A percentile compares a stretch with the other conserved stretches of the same genome.
Evolutionary conservation across 1,284 basidiomycete species (phyloP).

Genomic region (Cryptococcus sp.): DNA sequence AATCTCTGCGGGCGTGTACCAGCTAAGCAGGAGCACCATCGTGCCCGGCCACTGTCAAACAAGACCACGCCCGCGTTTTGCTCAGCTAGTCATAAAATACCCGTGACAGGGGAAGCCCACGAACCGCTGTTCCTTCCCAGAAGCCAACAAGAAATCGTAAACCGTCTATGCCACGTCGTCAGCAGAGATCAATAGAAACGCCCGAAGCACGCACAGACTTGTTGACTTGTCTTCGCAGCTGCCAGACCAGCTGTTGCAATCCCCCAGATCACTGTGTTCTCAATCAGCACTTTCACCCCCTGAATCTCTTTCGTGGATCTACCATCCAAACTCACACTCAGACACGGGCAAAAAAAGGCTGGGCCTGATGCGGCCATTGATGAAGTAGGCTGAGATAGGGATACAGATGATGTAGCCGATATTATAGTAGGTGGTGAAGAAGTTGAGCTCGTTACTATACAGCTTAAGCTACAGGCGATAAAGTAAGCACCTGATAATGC

Average conservation of each 20-base stretch:
- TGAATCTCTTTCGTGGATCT: too few species aligned
- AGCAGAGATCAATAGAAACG: not conserved
- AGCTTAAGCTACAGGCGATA: conserved; percentile 1
- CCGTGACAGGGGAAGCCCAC: not conserved
- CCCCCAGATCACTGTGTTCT: conserved; percentile 13
- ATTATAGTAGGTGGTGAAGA: conserved; percentile 18
- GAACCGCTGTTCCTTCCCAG: conserved; percentile 21
- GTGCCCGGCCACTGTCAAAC: conserved; percentile 13
- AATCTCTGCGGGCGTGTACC: conserved; percentile 26
- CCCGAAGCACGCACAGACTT: conserved; percentile 10
- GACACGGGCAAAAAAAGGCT: conserved; percentile 17
- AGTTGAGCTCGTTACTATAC: conserved; percentile 14
- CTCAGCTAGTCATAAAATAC: too few species aligned
- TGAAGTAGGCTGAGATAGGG: conserved; percentile 15
- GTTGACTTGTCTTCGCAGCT: conserved; percentile 6
- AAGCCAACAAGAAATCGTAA: conserved; percentile 18
- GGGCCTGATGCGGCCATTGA: conserved; percentile 15
- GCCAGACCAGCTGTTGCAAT: conserved; percentile 11
- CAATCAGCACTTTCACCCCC: too few species aligned
- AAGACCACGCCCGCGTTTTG: too few species aligned
- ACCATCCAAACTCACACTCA: conserved; percentile 7
- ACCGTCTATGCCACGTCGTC: conserved; percentile 5
- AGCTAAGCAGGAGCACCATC: conserved; percentile 15
- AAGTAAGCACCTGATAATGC: not conserved
- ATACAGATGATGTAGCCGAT: conserved; percentile 18